phyloP scores from a whole-genome alignment of 2,329 filamentous ascomycete species.

The Calonectria pauciramosa region DNA sequence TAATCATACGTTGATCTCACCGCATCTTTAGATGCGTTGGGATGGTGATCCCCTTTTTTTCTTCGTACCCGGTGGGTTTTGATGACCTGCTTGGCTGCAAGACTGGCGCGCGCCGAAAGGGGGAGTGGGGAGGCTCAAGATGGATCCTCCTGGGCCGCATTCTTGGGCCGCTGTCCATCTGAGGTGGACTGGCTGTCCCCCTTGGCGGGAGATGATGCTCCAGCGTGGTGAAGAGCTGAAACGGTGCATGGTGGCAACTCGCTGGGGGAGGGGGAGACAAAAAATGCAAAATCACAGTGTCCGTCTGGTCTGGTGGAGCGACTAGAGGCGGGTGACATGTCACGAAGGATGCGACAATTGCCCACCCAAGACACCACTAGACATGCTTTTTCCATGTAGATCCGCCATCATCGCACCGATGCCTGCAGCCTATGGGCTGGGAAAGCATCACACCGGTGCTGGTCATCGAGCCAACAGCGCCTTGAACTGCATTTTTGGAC shows the following conservation, averaged over 20 bases:
- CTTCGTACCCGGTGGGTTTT: background rate
- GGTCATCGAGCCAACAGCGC: background rate
- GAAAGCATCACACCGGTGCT: background rate
- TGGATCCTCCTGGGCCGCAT: conserved; percentile 3
- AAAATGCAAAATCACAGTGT: background rate
- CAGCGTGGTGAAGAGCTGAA: background rate
- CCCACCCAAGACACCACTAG: background rate
- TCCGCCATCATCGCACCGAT: background rate
- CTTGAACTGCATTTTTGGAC: background rate
- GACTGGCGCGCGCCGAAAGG: background rate
- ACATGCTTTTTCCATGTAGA: background rate
- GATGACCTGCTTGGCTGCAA: background rate
- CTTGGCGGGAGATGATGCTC: background rate
- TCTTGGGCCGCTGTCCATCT: conserved; percentile 10
- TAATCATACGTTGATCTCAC: conserved; percentile 13
- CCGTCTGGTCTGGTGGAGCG: background rate
- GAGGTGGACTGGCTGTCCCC: background rate
- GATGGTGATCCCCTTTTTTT: background rate
- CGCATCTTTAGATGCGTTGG: conserved; percentile 9
- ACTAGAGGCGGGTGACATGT: background rate
- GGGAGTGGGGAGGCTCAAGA: background rate
- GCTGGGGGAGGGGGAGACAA: background rate
- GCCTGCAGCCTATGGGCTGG: background rate
- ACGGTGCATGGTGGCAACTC: background rate
- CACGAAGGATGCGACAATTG: background rate